Evolutionary conservation across 352 stramenopile species (phyloP).

Genomic region (Aphanomyces euteiches): DNA sequence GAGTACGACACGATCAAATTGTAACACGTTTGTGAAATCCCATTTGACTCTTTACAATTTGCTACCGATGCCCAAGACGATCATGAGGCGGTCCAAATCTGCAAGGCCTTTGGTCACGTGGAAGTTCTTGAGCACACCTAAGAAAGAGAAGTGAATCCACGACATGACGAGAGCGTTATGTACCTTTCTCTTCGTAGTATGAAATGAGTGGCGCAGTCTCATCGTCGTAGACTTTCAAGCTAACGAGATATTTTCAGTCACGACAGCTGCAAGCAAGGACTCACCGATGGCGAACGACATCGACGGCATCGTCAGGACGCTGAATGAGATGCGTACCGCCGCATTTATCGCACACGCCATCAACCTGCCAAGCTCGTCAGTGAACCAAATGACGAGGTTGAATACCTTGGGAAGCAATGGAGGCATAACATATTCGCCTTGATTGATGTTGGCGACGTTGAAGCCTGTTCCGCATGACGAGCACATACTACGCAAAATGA

Average conservation of each 20-base stretch:
- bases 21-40: neutral
- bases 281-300: constrained; percentile 75
- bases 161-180: neutral
- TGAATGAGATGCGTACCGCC: constrained; percentile 68
- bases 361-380: constrained; percentile 30
- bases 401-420: constrained; percentile 76
- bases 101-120: constrained; percentile 82
- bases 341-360: constrained; percentile 76
- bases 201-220: constrained; percentile 84
- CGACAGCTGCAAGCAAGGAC: too few relatives aligned
- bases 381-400: neutral
- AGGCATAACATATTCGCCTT: constrained; percentile 87
- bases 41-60: constrained; percentile 17
- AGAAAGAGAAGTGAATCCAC: neutral
- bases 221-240: constrained; percentile 84
- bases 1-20: neutral
- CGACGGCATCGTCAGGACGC: constrained; percentile 71
- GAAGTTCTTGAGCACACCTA: constrained; percentile 72
- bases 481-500: constrained; percentile 50
- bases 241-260: constrained; percentile 11
- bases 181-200: constrained; percentile 75
- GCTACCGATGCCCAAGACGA: neutral
- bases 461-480: constrained; percentile 78
- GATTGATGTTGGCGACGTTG: constrained; percentile 86
- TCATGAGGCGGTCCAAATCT: constrained; percentile 42